A percentile compares a stretch with the other conserved stretches of the same genome.
Conservation (phyloP, 1,284 basidiomycete genomes). For the Rhodofomes roseus region DNA sequence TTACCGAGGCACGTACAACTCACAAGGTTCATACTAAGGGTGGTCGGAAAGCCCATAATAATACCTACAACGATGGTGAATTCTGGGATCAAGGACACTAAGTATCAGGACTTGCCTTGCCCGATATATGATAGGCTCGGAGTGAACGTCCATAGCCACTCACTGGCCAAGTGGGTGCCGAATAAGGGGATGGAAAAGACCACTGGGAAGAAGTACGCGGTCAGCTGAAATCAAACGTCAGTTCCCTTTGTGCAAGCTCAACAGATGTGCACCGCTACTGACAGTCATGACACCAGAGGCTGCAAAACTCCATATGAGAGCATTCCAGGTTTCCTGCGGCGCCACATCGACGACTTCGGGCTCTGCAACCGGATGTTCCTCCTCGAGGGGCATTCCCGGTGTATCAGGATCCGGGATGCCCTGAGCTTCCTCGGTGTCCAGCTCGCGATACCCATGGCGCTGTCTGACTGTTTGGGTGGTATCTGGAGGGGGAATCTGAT, state of each 20-base stretch:
- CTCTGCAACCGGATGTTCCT: conserved; percentile 5
- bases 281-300: conserved; percentile 74
- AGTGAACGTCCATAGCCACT: conserved; percentile 95
- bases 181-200: conserved; percentile 91
- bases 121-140: conserved; percentile 90
- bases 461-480: conserved; percentile 40
- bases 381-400: conserved; percentile 4
- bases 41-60: conserved; percentile 97
- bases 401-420: conserved; percentile 17
- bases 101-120: conserved; percentile 54
- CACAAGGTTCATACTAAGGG: conserved; percentile 88
- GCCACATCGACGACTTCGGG: conserved; percentile 15
- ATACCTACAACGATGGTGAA: conserved; percentile 52
- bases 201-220: conserved; percentile 84
- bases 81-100: too few relatives aligned
- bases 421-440: conserved; percentile 34
- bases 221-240: conserved; percentile 45
- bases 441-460: conserved; percentile 51
- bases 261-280: conserved; percentile 23
- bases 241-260: not conserved
- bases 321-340: conserved; percentile 60
- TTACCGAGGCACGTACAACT: conserved; percentile 16
- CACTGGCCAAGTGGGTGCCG: conserved; percentile 78
- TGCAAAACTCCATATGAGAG: conserved; percentile 72
- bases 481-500: conserved; percentile 65